Base-by-base conservation (phyloP, 192 early-diverging fungal genomes). In the Coemansia sp. region DNA sequence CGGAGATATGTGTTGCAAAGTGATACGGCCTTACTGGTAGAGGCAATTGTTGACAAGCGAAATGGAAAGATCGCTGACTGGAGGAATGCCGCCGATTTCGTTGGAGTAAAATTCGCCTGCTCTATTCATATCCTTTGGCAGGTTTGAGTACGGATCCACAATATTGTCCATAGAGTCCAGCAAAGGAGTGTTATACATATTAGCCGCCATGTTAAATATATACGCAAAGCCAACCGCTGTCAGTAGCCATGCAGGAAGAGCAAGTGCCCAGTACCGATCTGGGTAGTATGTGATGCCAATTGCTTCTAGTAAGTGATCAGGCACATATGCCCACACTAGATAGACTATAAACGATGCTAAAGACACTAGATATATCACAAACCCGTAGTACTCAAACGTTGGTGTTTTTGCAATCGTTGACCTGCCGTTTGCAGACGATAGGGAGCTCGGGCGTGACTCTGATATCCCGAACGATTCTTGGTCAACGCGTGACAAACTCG, bases 261-360 rank as follows among this genome's bases (percentile, higher is more conserved):
- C 87, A 37, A 92, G 67, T 9, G 90, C 88, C 92, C 91, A 93
- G 62, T 90, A 88, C 62, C 88, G 82, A 67, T 85, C 84, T 0
- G 93, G 93, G 59, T 91, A 93, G 65, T 94, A 96, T 4, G 89
- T 89, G 39, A 93, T 88, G 0, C 89, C 88, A 25, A 89, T 53
- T 0, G 78, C 81, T 21, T 83, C 73, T 14, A 94, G 78, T 17
- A 85, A 69, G n/a, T 83, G 69, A 51, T 93, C 88, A 8, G 92
- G 90, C 15, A 92, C 66, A 66, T 93, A 87, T 1, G 91, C 92
- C 93, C 91, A 93, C 43, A 86, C 55, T 13, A 93, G 59, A 52
- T 92, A 92, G 62, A 91, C 78, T 60, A 84, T 85, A 64, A 89
- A 88, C 12, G 80, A 76, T 12, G 89, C 85, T 60, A 89, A 84